Evolutionary conservation across 2,329 filamentous ascomycete genomes (phyloP), one percentile per base, ranked within the genome.

Genomic region (Pleurostoma richardsiae): DNA sequence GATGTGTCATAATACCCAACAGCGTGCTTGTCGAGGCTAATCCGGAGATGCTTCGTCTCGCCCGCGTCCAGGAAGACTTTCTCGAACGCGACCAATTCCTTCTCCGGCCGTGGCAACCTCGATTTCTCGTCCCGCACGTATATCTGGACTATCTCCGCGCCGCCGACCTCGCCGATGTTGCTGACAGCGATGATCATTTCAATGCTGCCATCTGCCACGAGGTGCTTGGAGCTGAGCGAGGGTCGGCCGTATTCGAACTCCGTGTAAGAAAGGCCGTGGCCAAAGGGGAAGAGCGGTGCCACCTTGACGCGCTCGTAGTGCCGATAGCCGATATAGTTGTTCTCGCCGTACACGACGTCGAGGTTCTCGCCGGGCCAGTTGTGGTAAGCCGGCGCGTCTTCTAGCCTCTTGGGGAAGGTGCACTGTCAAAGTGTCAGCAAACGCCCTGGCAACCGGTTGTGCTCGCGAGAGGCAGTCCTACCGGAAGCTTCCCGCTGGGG

Each of bases 231-330:
- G 54, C 66, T 72, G 45, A 84, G 70, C 4, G 72, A 73, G 0
- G 82, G 74, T 1, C 72, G 67, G 10, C 80, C 80, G 57, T 87
- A 85, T 41, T 76, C 72, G 59, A 90, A 90, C 0, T 68, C 76
- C 0, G 85, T 88, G 62, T 90, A 90, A 0, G 83, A 86, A 6
- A 90, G 72, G 2, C 86, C 86, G 59, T 88, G 84, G 8, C 86
- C 86, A 53, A 90, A 90, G 29, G 83, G 74, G 65, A 88, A 90
- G 0, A 86, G 71, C 0, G 83, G 82, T 4, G 72, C 66, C 43
- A 83, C 74, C 29, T 71, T 70, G 10, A 72, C 67, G 26, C 77
- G 77, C 56, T 90, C 85, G 62, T 87, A 89, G 64, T 87, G 83
- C 19, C 80, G 70, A 65, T 90, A 90, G 3, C 86, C 86, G 46